Conservation (phyloP, 2,329 filamentous ascomycete genomes). For the Aciculosporium take region DNA sequence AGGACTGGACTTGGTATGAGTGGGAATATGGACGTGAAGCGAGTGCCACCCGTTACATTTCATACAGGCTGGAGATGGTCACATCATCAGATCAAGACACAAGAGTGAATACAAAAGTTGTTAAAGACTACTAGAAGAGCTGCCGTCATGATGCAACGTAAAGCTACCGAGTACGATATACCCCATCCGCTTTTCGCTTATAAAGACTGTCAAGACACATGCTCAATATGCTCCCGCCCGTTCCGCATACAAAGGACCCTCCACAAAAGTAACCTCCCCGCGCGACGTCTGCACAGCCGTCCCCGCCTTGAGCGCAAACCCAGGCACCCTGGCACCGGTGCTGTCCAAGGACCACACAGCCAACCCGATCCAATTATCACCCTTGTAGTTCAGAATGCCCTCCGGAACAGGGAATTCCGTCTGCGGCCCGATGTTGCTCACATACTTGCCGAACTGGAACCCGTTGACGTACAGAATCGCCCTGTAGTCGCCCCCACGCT, state of each 20-base stretch:
- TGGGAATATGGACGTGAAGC: too few species aligned
- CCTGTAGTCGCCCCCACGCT: slow-evolving; percentile 30
- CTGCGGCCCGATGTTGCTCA: slow-evolving; percentile 66
- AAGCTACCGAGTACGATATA: too few species aligned
- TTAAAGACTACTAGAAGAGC: too few species aligned
- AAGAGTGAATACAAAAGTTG: too few species aligned
- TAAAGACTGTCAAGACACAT: too few species aligned
- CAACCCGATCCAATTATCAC: slow-evolving; percentile 54
- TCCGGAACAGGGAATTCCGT: slow-evolving; percentile 57
- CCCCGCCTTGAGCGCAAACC: slow-evolving; percentile 34
- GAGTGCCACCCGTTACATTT: background rate
- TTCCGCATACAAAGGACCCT: slow-evolving; percentile 29
- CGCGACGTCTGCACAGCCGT: slow-evolving; percentile 37
- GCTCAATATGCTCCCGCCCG: slow-evolving; percentile 36
- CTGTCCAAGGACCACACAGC: slow-evolving; percentile 53
- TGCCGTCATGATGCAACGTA: too few species aligned
- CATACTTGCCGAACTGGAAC: slow-evolving; percentile 48
- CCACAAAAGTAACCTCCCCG: slow-evolving; percentile 27
- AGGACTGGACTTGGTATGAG: background rate
- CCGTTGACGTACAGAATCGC: slow-evolving; percentile 60
- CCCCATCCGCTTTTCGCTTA: too few species aligned
- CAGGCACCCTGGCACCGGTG: slow-evolving; percentile 40
- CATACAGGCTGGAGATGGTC: too few species aligned
- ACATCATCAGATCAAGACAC: too few species aligned
- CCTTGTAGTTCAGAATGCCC: slow-evolving; percentile 56